phyloP scores from a whole-genome alignment of 2,329 filamentous ascomycete species.

The Aureobasidium uvarum region DNA sequence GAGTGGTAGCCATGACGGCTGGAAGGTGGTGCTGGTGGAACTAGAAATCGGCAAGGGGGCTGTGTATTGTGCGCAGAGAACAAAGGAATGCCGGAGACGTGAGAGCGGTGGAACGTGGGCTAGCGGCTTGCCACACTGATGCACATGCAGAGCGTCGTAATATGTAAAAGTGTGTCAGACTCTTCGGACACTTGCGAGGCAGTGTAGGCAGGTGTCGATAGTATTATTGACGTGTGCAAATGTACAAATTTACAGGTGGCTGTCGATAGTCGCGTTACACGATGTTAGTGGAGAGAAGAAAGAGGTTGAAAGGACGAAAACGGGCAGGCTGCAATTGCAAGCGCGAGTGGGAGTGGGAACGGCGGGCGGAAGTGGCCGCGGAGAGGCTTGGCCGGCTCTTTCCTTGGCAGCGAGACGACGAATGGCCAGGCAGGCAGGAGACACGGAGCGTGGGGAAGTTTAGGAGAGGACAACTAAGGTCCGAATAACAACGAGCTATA shows the following conservation, averaged over 20 bases:
- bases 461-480: slow-evolving; percentile 23
- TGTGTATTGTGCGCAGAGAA: slow-evolving; percentile 3
- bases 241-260: neutral
- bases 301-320: slow-evolving; percentile 1
- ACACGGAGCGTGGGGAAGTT: slow-evolving; percentile 20
- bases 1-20: slow-evolving; percentile 29
- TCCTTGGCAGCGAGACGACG: neutral
- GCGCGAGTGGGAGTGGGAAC: neutral
- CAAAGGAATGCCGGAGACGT: slow-evolving; percentile 15
- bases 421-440: slow-evolving; percentile 4
- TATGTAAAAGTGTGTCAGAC: neutral
- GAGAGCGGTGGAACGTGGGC: slow-evolving; percentile 11
- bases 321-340: neutral
- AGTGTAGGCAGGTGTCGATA: neutral
- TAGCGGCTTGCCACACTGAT: slow-evolving; percentile 22
- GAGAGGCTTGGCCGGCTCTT: neutral
- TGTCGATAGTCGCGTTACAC: neutral
- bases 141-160: neutral
- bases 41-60: slow-evolving; percentile 8
- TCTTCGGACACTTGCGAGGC: neutral
- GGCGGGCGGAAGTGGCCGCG: neutral
- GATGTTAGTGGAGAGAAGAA: neutral
- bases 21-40: neutral
- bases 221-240: neutral
- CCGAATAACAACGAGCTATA: slow-evolving; percentile 11